Percentiles rank a stretch among this genome's conserved stretches.
Evolutionary conservation across 495 filamentous ascomycete genomes (phyloP).

Genomic region (Clavariopsis aquatica): DNA sequence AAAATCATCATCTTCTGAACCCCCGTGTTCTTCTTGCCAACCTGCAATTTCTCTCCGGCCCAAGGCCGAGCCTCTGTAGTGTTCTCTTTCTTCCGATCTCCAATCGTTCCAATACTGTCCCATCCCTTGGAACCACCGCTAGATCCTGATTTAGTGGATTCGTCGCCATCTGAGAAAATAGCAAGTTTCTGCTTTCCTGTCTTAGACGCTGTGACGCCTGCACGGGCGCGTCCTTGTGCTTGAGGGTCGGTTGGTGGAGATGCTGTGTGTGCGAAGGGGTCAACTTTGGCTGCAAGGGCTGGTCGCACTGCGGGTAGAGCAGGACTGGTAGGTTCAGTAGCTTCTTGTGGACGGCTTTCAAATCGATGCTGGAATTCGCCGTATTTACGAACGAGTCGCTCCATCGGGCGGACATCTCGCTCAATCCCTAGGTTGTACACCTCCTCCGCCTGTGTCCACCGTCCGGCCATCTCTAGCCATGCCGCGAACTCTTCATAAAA

Average conservation of each 20-base stretch:
- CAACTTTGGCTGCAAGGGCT: conserved; percentile 81
- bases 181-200: conserved; percentile 76
- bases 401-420: conserved; percentile 77
- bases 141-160: conserved; percentile 45
- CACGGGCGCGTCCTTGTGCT: conserved; percentile 52
- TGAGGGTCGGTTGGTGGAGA: conserved; percentile 62
- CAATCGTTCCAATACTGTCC: conserved; percentile 84
- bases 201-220: conserved; percentile 57
- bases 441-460: conserved; percentile 92
- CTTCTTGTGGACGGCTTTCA: conserved; percentile 58
- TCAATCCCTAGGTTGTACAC: conserved; percentile 88
- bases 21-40: conserved; percentile 72
- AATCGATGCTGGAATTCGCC: conserved; percentile 82
- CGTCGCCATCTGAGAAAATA: conserved; percentile 81
- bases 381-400: conserved; percentile 82
- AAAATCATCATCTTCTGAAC: conserved; percentile 86
- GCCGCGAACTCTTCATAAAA: conserved; percentile 97
- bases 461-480: conserved; percentile 81
- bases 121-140: conserved; percentile 65
- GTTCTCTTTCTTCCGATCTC: conserved; percentile 93
- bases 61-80: conserved; percentile 82
- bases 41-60: conserved; percentile 88
- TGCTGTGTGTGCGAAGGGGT: conserved; percentile 67
- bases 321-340: conserved; percentile 74
- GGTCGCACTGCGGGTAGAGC: conserved; percentile 80